Conservation (phyloP, 495 filamentous ascomycete genomes). For the Hypoxylon subgilvum region DNA sequence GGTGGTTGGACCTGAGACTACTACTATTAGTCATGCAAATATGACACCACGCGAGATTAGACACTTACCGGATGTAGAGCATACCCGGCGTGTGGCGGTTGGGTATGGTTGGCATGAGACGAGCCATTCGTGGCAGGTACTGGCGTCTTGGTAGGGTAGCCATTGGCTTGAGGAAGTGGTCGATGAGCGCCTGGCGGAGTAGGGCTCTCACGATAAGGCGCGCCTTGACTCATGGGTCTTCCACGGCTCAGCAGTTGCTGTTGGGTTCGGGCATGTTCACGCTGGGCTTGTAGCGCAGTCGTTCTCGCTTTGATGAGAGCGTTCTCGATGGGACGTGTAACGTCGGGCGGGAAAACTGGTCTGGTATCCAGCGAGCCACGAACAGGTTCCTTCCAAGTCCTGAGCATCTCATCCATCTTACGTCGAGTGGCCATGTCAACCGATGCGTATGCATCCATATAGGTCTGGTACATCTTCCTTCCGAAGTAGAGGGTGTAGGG, state of each 20-base stretch:
- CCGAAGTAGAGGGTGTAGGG: constrained; percentile 95
- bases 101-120: constrained; percentile 22
- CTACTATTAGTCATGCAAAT: constrained; percentile 24
- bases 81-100: constrained; percentile 16
- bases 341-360: constrained; percentile 86
- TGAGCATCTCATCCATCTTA: constrained; percentile 95
- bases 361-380: constrained; percentile 85
- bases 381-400: constrained; percentile 97
- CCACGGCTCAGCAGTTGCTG: constrained; percentile 66
- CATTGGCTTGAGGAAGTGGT: constrained; percentile 30
- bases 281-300: constrained; percentile 71
- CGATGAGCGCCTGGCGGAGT: constrained; percentile 65
- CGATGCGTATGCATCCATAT: constrained; percentile 92
- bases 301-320: constrained; percentile 88
- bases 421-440: constrained; percentile 80
- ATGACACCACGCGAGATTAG: neutral
- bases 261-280: constrained; percentile 67
- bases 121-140: constrained; percentile 32
- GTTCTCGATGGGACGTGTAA: constrained; percentile 88
- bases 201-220: constrained; percentile 68
- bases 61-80: constrained; percentile 35
- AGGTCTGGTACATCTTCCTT: constrained; percentile 86
- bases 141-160: constrained; percentile 24
- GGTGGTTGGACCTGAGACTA: constrained; percentile 36
- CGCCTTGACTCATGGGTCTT: constrained; percentile 56